Evolutionary conservation across 805 yeast species (phyloP), one percentile per base, ranked within the genome.

Genomic region (Priceomyces castillae): DNA sequence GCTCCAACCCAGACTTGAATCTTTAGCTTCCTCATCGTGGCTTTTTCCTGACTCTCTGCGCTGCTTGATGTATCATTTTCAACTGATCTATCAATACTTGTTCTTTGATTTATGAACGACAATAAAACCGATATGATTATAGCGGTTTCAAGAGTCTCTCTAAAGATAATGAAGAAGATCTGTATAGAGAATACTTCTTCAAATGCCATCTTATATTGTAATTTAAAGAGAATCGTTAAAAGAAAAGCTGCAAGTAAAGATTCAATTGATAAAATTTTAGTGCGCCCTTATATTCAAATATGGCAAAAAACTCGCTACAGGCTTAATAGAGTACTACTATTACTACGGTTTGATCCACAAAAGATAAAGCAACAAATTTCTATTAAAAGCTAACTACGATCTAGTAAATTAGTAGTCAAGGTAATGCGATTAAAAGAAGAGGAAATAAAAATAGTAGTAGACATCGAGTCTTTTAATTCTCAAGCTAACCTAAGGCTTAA

Each of bases 1-100:
- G 95, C 92, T 2, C 97, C 97, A 1, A 80, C 58, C 85, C 95
- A 83, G 4, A 90, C 87, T 56, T 90, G 97, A 5, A 80, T 54
- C 44, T 76, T 76, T 40, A 86, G 66, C 12, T 34, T 26, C 7
- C 20, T 17, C 20, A 4, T 17, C 19, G 15, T 22, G n/a, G 20
- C n/a, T 7, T 33, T 34, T 6, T 22, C 37, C 7, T 18, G 26
- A 23, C 35, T 30, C 14, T 26, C 17, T 12, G 30, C 38, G 14
- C 42, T 16, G 34, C 43, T 19, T 39, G 43, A 35, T 41, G 37
- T 18, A 17, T 16, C 28, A 12, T 20, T 30, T 10, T 26, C 34
- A 14, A 41, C 14, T 15, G 19, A 14, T 10, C 22, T 23, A 14
- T 34, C 15, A 11, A 20, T 14, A 38, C 39, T 40, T 23, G 55